Evolutionary conservation across 805 yeast species (phyloP).

Genomic region (Wickerhamomyces pijperi): DNA sequence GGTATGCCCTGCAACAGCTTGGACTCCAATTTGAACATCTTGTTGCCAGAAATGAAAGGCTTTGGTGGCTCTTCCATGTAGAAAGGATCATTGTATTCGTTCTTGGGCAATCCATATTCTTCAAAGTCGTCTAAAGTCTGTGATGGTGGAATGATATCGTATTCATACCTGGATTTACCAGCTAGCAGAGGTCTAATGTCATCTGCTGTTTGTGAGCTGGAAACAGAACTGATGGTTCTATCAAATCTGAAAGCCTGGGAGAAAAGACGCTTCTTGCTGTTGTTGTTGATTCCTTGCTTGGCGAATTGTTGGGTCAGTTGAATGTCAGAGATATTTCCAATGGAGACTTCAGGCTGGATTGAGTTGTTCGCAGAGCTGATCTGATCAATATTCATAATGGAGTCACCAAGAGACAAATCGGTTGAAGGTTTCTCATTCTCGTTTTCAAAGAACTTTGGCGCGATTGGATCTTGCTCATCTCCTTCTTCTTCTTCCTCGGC

Average conservation of each 20-base stretch:
- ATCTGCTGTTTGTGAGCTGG: slow-evolving; percentile 3
- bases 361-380: too few species aligned
- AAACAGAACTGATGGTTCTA: background rate
- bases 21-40: slow-evolving; percentile 38
- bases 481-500: background rate
- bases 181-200: background rate
- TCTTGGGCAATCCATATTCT: slow-evolving; percentile 33
- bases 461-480: background rate
- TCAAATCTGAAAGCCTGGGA: background rate
- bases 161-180: slow-evolving; percentile 2
- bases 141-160: slow-evolving; percentile 8
- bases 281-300: background rate
- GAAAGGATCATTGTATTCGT: slow-evolving; percentile 52
- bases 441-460: background rate
- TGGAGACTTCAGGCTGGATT: too few species aligned
- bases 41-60: slow-evolving; percentile 61
- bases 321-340: slow-evolving; percentile 4
- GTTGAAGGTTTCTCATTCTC: background rate
- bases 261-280: slow-evolving; percentile 2
- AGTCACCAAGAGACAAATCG: too few species aligned
- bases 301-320: slow-evolving; percentile 6
- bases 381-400: too few species aligned
- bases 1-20: slow-evolving; percentile 23
- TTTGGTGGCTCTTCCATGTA: slow-evolving; percentile 38
- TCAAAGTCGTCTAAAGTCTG: slow-evolving; percentile 29